Evolutionary conservation across 352 stramenopile genomes (phyloP).

Genomic region (Nothophytophthora sp.): DNA sequence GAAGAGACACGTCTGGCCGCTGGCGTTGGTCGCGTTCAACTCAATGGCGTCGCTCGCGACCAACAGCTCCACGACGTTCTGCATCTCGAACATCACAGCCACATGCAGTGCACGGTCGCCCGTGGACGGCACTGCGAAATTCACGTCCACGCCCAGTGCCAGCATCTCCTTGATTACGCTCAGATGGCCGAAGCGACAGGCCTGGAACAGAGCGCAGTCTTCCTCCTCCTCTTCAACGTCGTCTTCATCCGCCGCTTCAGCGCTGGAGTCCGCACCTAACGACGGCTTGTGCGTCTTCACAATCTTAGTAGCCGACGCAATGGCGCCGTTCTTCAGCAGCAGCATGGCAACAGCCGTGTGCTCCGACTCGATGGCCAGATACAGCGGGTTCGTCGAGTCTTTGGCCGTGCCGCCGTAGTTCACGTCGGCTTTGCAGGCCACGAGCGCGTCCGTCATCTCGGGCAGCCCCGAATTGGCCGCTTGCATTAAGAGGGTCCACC

Average conservation of each 20-base stretch:
- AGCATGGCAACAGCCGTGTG: constrained; percentile 71
- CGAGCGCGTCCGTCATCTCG: constrained; percentile 54
- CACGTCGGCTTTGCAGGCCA: constrained; percentile 55
- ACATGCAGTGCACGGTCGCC: constrained; percentile 80
- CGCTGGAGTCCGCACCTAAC: constrained; percentile 24
- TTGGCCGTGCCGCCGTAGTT: constrained; percentile 54
- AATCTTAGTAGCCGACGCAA: constrained; percentile 62
- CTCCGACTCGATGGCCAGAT: constrained; percentile 74
- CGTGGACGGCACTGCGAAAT: constrained; percentile 59
- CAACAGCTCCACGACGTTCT: constrained; percentile 77
- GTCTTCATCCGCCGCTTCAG: constrained; percentile 36
- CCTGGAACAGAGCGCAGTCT: constrained; percentile 79
- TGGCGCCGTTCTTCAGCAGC: constrained; percentile 71
- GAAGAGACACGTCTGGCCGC: constrained; percentile 80
- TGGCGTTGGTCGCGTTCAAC: constrained; percentile 71
- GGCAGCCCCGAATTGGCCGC: constrained; percentile 72
- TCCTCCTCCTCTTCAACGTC: constrained; percentile 54
- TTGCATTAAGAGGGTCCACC: constrained; percentile 88
- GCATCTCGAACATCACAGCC: constrained; percentile 84
- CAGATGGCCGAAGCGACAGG: constrained; percentile 69
- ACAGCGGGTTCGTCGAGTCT: constrained; percentile 61
- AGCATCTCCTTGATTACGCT: constrained; percentile 81
- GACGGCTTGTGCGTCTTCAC: constrained; percentile 53
- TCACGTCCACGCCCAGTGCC: constrained; percentile 62
- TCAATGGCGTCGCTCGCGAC: constrained; percentile 47